These are phyloP conservation scores for Hemisphaericaspora xylanilytica DNA, from an alignment of 1,139 yeast genomes.

Conservation along the genomic window DNA sequence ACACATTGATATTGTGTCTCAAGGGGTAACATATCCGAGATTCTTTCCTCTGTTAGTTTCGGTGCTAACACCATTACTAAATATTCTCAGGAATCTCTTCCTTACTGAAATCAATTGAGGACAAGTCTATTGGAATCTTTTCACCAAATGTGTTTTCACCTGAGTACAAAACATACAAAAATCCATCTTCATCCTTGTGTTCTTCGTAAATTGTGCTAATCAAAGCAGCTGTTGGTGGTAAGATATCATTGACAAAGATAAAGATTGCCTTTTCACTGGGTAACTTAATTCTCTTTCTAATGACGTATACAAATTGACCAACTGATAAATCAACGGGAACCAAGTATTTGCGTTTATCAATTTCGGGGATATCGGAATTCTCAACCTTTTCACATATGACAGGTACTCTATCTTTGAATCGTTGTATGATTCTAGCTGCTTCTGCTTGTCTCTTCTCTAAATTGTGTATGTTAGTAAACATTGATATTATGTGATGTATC, in stretches of 20 bases:
- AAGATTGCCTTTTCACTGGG: constrained; percentile 98
- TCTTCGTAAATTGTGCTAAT: constrained; percentile 94
- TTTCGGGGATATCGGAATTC: constrained; percentile 92
- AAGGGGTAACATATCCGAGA: too few relatives aligned
- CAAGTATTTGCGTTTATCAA: constrained; percentile 93
- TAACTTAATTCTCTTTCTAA: constrained; percentile 90
- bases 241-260: constrained; percentile 91
- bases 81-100: constrained; percentile 3
- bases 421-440: constrained; percentile 85
- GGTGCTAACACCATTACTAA: too few relatives aligned
- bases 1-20: neutral
- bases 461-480: constrained; percentile 20
- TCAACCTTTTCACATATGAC: constrained; percentile 97
- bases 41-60: too few relatives aligned
- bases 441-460: constrained; percentile 93
- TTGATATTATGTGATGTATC: too few relatives aligned
- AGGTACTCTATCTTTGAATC: constrained; percentile 90
- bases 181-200: constrained; percentile 97
- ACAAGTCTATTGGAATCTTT: constrained; percentile 25
- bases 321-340: constrained; percentile 96
- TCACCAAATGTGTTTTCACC: constrained; percentile 83
- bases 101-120: constrained; percentile 13
- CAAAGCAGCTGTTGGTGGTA: constrained; percentile 97
- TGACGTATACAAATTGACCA: constrained; percentile 96
- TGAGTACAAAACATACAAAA: constrained; percentile 86